Conservation (phyloP, 108 stramenopile species). For the Hondaea fermentalgiana region DNA sequence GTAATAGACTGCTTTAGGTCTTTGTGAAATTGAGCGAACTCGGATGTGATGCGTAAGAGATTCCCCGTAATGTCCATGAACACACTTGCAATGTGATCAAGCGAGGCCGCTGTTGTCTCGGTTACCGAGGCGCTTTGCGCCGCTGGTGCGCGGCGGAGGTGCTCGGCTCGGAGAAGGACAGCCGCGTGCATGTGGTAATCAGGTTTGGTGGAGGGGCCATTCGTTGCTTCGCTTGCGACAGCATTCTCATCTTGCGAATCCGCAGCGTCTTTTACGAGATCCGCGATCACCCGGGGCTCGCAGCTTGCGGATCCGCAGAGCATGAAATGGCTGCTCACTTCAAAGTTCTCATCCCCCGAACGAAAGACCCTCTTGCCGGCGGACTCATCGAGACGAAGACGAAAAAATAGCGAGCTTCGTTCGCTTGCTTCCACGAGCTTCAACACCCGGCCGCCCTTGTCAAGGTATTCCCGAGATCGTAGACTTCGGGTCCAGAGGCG, state of each 20-base stretch:
- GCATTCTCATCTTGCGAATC: too few species aligned
- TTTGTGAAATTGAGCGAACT: neutral
- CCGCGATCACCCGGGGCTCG: neutral
- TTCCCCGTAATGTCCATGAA: neutral
- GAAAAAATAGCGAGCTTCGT: neutral
- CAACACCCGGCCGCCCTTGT: neutral
- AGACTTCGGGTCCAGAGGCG: neutral
- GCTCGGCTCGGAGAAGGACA: too few species aligned
- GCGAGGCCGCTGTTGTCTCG: too few species aligned
- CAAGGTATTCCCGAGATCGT: neutral
- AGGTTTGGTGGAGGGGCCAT: too few species aligned
- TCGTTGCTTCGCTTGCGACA: too few species aligned
- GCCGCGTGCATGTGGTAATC: too few species aligned
- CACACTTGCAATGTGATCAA: neutral
- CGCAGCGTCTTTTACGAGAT: too few species aligned
- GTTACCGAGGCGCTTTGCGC: too few species aligned
- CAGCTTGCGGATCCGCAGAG: neutral
- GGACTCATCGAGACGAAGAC: neutral
- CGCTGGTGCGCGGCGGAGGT: too few species aligned
- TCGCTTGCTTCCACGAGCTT: neutral
- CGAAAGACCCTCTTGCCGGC: neutral
- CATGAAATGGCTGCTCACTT: neutral
- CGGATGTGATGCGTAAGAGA: neutral
- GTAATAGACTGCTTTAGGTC: neutral
- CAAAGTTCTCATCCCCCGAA: neutral